Conservation (phyloP, 1,139 yeast species). For the Nakaseomyces uthaithaninus region DNA sequence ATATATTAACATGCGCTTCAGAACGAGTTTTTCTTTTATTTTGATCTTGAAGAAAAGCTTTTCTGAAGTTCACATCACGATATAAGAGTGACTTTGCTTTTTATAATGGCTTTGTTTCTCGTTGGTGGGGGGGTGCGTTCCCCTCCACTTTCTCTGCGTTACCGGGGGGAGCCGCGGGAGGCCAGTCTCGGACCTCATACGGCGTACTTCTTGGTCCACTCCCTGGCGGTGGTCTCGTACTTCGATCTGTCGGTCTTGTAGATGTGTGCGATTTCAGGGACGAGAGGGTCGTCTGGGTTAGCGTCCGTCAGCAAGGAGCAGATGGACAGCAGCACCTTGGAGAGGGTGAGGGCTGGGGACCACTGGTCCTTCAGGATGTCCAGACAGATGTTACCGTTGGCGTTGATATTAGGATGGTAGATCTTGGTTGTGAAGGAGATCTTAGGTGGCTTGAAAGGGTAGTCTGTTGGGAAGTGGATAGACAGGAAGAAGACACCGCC, state of each 20-base stretch:
- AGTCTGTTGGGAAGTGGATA: conserved; percentile 90
- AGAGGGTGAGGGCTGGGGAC: conserved; percentile 71
- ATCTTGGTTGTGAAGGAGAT: conserved; percentile 84
- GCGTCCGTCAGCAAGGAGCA: conserved; percentile 93
- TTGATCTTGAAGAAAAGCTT: too few relatives aligned
- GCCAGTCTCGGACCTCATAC: conserved; percentile 41
- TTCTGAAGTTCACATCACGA: too few relatives aligned
- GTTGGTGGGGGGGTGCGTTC: too few relatives aligned
- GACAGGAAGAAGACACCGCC: conserved; percentile 89
- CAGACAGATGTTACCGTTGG: conserved; percentile 58
- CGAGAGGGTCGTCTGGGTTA: conserved; percentile 97
- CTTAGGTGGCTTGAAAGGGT: conserved; percentile 91
- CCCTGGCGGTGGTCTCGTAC: conserved; percentile 95
- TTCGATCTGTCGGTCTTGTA: conserved; percentile 91
- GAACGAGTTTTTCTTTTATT: too few relatives aligned
- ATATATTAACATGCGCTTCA: too few relatives aligned
- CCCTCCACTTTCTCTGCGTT: too few relatives aligned
- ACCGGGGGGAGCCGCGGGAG: too few relatives aligned
- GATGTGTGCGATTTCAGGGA: conserved; percentile 95
- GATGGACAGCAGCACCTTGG: conserved; percentile 80
- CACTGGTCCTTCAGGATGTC: conserved; percentile 49
- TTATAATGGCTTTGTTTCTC: too few relatives aligned
- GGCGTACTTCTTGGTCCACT: conserved; percentile 98
- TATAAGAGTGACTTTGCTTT: too few relatives aligned
- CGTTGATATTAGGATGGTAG: conserved; percentile 85